Evolutionary conservation across 2,329 filamentous ascomycete genomes (phyloP).

Genomic region (Aureobasidium pullulans): DNA sequence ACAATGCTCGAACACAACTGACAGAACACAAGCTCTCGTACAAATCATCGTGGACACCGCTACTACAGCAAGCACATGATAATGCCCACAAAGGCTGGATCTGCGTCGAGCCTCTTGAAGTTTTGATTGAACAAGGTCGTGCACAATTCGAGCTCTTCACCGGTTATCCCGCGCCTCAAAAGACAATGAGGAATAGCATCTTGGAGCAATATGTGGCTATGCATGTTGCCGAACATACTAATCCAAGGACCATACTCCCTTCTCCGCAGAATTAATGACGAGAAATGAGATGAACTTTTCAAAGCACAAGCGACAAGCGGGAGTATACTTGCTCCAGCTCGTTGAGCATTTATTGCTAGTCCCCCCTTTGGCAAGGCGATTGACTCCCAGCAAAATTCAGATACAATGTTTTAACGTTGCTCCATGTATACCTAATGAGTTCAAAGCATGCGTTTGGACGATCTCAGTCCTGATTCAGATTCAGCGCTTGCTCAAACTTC

Average conservation of each 20-base stretch:
- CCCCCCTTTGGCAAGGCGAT: too few species aligned
- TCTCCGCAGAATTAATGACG: too few species aligned
- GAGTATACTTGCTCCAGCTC: too few species aligned
- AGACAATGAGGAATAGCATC: constrained; percentile 59
- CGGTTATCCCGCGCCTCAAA: constrained; percentile 61
- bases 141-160: constrained; percentile 79
- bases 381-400: too few species aligned
- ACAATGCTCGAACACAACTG: not conserved
- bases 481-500: constrained; percentile 23
- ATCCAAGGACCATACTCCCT: too few species aligned
- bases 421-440: too few species aligned
- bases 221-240: constrained; percentile 8
- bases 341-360: too few species aligned
- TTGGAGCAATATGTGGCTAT: constrained; percentile 34
- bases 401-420: too few species aligned
- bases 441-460: not conserved
- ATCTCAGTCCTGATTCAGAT: not conserved
- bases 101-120: constrained; percentile 66
- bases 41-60: constrained; percentile 62
- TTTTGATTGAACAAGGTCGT: constrained; percentile 71
- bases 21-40: constrained; percentile 46
- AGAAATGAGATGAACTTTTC: too few species aligned
- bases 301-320: too few species aligned
- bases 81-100: constrained; percentile 61
- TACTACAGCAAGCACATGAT: constrained; percentile 59